Evolutionary conservation across 1,284 basidiomycete genomes (phyloP), one percentile per base, ranked within the genome.

Genomic region (Hemileia vastatrix): DNA sequence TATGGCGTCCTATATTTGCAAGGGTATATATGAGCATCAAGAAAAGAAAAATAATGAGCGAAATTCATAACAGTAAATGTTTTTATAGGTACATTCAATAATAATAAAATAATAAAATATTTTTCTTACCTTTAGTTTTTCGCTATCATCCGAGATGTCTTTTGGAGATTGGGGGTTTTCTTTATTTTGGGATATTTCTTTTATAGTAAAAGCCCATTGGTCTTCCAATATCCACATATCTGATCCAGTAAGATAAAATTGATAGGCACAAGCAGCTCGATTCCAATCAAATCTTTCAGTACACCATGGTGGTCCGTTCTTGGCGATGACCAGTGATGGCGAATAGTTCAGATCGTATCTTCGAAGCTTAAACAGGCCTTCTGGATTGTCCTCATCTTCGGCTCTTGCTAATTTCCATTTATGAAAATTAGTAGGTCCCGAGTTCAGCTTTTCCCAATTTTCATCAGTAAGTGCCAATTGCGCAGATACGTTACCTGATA

Each of bases 231-330:
- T 71, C 69, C 69, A 74, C 43, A 73, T 60, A 55, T 72, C 71
- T 5, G 72, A 67, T 2, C 72, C 72, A 1, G 65, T 54, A n/a
- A 74, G 65, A 60, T 72, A 74, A 70, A 73, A 72, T 62, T 74
- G 71, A 63, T 73, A 74, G 13, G 68, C 63, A 65, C 72, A 74
- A 19, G 70, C 71, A 13, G 71, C 71, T 11, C 70, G 62, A 44
- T 68, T 68, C 36, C 67, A 64, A 50, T 74, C 71, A 43, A 74
- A 74, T 18, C 71, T 63, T 59, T 74, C 72, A 4, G 72, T 71
- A 61, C 72, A 74, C 72, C 72, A 74, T 19, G 72, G 70, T 53
- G 73, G 72, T 9, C 71, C 69, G 40, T 71, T 68, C 31, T 63
- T 58, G 19, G 65, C 65, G 15, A 69, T 65, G 60, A 70, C 54